Base-by-base conservation (phyloP, 2,329 filamentous ascomycete species). In the Arachnopeziza araneosa region DNA sequence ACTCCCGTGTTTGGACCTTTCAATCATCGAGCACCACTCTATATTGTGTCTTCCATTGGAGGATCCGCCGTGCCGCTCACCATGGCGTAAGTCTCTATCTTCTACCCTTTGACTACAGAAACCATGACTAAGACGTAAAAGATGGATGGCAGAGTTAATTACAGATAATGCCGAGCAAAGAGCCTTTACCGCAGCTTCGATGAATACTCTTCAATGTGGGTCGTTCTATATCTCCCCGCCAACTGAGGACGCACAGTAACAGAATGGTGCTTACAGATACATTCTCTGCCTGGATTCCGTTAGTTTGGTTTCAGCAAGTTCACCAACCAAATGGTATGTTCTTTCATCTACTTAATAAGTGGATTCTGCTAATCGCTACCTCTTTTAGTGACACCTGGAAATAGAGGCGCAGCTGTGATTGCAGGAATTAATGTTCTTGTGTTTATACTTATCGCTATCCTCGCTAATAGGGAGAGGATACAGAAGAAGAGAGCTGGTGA, bases 251-350 rank as follows among this genome's bases (percentile, higher is more conserved):
- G 9, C 9, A 30, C 51, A 21, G 32, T 52, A 2, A 36, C 48
- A 54, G 5, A 6, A 24, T 59, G 21, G 88, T 61, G 83, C 86
- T 1, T 73, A 52, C 83, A 89, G 68, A 83, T 85, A 59, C 63
- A 12, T 61, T 64, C 24, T 56, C 57, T 10, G 60, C 63, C 0
- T 90, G 86, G 86, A 70, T 90, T 55, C 87, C 87, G 6, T 77
- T 87, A 26, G 69, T 88, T 12, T 79, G 87, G 14, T 89, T 85
- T 85, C 81, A 85, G 73, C 83, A 86, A 68, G 77, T 85, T 0
- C 83, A 88, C 59, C 82, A 80, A 0, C 85, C 85, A 0, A 65
- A 75, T 56, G 62, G 54, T 88, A 87, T 55, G 85, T 0, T 5
- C 26, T 87, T 80, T 14, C 56, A 83, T 0, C 79, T 79, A 64